Percentiles rank a stretch among this genome's conserved stretches.
These are phyloP conservation scores for Hirschfeldia incana DNA, from an alignment of 345 rosid species.

Conservation along the genomic window DNA sequence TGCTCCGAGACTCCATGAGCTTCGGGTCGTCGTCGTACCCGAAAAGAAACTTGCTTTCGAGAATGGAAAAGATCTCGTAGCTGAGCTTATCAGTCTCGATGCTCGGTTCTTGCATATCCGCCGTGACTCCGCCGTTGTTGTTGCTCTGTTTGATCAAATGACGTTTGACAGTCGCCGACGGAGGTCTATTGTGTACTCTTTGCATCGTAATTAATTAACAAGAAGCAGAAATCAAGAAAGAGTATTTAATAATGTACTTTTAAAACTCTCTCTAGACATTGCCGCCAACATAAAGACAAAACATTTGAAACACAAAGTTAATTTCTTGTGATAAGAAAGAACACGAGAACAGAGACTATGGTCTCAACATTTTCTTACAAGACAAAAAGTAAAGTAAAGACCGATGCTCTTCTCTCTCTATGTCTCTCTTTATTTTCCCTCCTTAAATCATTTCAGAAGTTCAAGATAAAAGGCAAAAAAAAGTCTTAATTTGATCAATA, in stretches of 20 bases:
- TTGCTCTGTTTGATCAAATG: constrained; percentile 9
- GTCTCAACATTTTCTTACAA: constrained; percentile 17
- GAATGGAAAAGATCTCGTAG: constrained; percentile 93
- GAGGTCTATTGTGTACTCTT: constrained; percentile 24
- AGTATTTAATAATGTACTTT: constrained; percentile 7
- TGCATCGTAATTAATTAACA: constrained; percentile 28
- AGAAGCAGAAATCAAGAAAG: not conserved
- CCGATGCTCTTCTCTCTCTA: not conserved
- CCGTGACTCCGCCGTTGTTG: constrained; percentile 44
- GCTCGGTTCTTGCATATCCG: constrained; percentile 82
- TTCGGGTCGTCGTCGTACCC: constrained; percentile 86
- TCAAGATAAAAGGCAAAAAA: constrained; percentile 26
- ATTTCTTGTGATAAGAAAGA: constrained; percentile 29
- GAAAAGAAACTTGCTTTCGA: constrained; percentile 87
- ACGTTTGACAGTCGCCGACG: not conserved
- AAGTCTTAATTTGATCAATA: constrained; percentile 10
- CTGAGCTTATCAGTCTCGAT: constrained; percentile 94
- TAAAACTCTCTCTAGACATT: constrained; percentile 34
- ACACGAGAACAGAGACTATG: constrained; percentile 30
- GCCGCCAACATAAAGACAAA: constrained; percentile 37
- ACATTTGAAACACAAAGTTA: not conserved
- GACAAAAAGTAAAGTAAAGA: not conserved
- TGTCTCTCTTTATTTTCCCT: constrained; percentile 29
- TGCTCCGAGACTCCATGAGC: constrained; percentile 72
- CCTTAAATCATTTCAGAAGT: constrained; percentile 9